Evolutionary conservation across 495 filamentous ascomycete species (phyloP).

Genomic region (Xylaria bambusicola): DNA sequence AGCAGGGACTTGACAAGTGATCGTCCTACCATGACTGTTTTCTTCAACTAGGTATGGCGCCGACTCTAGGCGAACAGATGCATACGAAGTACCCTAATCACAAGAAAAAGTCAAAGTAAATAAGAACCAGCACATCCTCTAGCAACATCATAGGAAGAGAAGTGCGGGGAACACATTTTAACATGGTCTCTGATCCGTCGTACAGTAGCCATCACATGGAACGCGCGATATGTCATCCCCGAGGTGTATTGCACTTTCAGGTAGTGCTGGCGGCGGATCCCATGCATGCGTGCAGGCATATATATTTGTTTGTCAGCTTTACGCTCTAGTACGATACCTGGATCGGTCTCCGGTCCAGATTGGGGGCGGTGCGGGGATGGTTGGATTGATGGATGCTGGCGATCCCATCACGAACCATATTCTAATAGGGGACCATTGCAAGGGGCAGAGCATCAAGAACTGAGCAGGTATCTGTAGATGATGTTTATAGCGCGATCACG

Average conservation of each 20-base stretch:
- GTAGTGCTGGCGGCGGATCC: neutral
- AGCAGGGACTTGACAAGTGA: neutral
- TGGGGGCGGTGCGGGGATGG: neutral
- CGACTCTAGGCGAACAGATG: too few relatives aligned
- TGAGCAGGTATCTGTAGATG: too few relatives aligned
- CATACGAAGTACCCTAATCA: too few relatives aligned
- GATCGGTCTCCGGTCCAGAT: neutral
- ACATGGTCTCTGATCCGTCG: neutral
- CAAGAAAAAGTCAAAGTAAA: too few relatives aligned
- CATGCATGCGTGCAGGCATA: neutral
- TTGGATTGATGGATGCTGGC: neutral
- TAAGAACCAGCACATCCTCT: too few relatives aligned
- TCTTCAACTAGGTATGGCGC: neutral
- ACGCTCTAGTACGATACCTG: too few relatives aligned
- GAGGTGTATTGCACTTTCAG: neutral
- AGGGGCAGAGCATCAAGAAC: too few relatives aligned
- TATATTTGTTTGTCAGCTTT: too few relatives aligned
- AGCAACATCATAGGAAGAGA: neutral
- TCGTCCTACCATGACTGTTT: neutral
- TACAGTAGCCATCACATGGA: neutral
- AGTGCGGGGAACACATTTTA: conserved; percentile 1
- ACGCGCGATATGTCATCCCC: neutral
- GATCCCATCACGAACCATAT: too few relatives aligned
- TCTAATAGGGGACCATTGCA: too few relatives aligned
- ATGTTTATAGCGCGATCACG: too few relatives aligned